Percentiles rank a stretch among this genome's conserved stretches.
These are phyloP conservation scores for Neofusicoccum parvum DNA, from an alignment of 2,329 filamentous ascomycete species.

Conservation along the genomic window DNA sequence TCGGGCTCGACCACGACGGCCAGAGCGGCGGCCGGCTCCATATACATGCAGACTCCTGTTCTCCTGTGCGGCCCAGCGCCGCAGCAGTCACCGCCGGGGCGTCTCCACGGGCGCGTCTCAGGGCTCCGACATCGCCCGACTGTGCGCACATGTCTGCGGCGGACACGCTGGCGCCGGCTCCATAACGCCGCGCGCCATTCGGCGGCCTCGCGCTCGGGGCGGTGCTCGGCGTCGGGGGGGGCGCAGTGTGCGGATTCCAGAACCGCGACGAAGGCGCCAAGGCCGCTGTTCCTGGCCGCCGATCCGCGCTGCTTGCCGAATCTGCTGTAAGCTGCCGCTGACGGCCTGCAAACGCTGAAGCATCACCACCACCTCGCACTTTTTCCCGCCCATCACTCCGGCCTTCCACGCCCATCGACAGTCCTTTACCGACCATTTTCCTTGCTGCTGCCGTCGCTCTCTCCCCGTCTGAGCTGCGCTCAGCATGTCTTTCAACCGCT, in stretches of 20 bases:
- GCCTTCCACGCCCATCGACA: neutral
- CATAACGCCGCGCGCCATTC: conserved; percentile 1
- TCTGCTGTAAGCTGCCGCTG: conserved; percentile 18
- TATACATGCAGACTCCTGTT: neutral
- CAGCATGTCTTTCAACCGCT: conserved; percentile 49
- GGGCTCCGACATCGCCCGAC: conserved; percentile 11
- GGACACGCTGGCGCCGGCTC: neutral
- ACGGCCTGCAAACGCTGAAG: conserved; percentile 3
- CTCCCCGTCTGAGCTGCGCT: conserved; percentile 17
- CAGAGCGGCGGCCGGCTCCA: neutral
- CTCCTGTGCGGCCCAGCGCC: neutral
- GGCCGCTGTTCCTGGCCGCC: conserved; percentile 6
- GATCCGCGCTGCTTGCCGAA: conserved; percentile 18
- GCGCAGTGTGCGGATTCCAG: conserved; percentile 2
- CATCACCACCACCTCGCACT: neutral
- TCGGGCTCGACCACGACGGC: no score
- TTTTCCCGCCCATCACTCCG: neutral
- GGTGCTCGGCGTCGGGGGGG: neutral
- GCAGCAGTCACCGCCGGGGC: neutral
- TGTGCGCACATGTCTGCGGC: conserved; percentile 2
- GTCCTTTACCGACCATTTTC: neutral
- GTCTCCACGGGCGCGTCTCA: neutral
- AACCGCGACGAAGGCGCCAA: conserved; percentile 18
- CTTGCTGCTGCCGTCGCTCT: conserved; percentile 2
- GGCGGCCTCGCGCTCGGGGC: conserved; percentile 1